Base-by-base conservation (phyloP, 2,329 filamentous ascomycete species). In the Penicillium nordicum region DNA sequence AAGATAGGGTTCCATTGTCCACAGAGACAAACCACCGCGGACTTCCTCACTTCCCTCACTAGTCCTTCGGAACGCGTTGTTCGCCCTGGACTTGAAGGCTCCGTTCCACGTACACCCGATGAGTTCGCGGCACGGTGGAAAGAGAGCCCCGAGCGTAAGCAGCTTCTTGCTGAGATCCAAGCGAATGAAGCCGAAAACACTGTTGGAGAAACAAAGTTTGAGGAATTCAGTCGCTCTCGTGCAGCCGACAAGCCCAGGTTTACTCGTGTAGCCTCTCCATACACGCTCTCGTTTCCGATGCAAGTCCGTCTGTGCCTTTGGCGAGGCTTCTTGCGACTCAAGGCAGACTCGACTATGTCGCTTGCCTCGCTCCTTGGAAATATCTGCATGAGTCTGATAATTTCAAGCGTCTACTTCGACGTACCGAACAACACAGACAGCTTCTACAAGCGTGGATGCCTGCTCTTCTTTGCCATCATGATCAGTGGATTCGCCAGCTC, bases 401-500 rank as follows among this genome's bases (percentile, higher is more conserved):
- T 95, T 54, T 78, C 87, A 34, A 88, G 86, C 60, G 85, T 95
- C 57, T 96, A 93, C 74, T 93, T 84, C 77, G 87, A 95, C 70
- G 73, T 93, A 21, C 72, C 82, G n/a, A 66, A 79, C 1, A 80
- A 78, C 5, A 88, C 89, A 0, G 70, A 74, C 36, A 90, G 86
- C 65, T 94, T 95, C 78, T 94, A 87, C 78, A 82, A 84, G 64
- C 85, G 90, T 46, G 89, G 88, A 54, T 85, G 88, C 36, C 79
- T 94, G 14, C 77, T 96, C 46, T 96, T 95, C 82, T 93, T 95
- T 69, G 88, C 90, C 56, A 85, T 92, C 68, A 79, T 96, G 54
- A 84, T 94, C 78, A 95, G 93, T 72, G 90, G 89, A 38, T 92
- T 94, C 65, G 81, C 87, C 53, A 88, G 85, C 66, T 85, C 87